Evolutionary conservation across 2,329 filamentous ascomycete species (phyloP), one percentile per base, ranked within the genome.

Genomic region (Diaporthe capsici): DNA sequence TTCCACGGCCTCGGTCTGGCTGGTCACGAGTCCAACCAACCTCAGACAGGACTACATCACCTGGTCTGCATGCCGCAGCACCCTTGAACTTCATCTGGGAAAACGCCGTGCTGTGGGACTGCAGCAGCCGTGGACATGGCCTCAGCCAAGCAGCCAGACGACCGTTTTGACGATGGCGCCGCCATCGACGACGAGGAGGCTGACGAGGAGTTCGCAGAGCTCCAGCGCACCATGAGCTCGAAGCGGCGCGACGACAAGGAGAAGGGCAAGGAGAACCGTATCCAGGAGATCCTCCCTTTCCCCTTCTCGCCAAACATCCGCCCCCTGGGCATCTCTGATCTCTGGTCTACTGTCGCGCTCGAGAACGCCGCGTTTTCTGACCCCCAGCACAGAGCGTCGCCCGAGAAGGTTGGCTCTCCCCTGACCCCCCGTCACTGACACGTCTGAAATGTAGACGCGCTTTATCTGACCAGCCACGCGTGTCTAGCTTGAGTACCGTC

Each of bases 241-340:
- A 81, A 84, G 77, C 84, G 86, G 71, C 84, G 85, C 60, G 82
- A 82, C 44, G 80, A 79, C 75, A 82, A 81, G 75, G 77, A 80
- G 76, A 82, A 73, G 73, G 61, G 77, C 80, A 83, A 77, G 72
- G 82, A 79, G 79, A 82, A 80, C 78, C 82, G 78, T 78, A 82
- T 87, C 47, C 84, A 88, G 75, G 85, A 88, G 76, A 79, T 88
- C 51, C 81, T 89, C 65, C 88, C 86, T 13, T 92, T 93, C 80
- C 87, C 90, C 70, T 90, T 95, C 80, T 90, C 94, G 80, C 92
- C 95, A 37, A 93, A 94, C 80, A 90, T 94, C n/a, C 91, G 94
- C 71, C 90, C 94, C 39, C 88, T 98, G 70, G 94, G 91, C 55
- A 84, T 90, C 65, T 90, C 89, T 37, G 92, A 95, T 79, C 82